A percentile compares a stretch with the other conserved stretches of the same genome.
Evolutionary conservation across 805 yeast genomes (phyloP).

Genomic region (Hanseniaspora osmophila): DNA sequence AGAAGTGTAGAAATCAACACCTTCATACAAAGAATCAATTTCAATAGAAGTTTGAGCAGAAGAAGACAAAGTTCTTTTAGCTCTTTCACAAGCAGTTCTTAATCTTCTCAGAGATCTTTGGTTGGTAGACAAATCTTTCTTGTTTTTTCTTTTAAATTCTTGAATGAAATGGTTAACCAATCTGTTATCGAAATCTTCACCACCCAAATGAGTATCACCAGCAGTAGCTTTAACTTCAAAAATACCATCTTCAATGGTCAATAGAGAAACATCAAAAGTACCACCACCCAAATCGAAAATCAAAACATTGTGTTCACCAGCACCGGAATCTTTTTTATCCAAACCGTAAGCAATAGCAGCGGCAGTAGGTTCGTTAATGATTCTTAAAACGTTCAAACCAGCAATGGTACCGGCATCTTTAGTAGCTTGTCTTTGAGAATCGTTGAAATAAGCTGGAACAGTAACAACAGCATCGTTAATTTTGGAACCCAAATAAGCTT

Average conservation of each 20-base stretch:
- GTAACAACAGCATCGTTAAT: constrained; percentile 90
- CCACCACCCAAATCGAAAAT: constrained; percentile 98
- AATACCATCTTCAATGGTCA: constrained; percentile 89
- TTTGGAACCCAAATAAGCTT: constrained; percentile 69
- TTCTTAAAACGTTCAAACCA: constrained; percentile 84
- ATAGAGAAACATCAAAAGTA: constrained; percentile 92
- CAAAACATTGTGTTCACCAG: constrained; percentile 73
- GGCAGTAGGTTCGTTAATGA: constrained; percentile 88
- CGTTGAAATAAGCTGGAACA: constrained; percentile 93
- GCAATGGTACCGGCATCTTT: constrained; percentile 94
- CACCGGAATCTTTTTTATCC: constrained; percentile 32
- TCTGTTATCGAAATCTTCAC: constrained; percentile 97
- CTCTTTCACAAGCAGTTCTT: constrained; percentile 98
- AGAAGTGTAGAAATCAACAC: constrained; percentile 94
- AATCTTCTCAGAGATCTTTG: constrained; percentile 97
- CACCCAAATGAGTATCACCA: constrained; percentile 83
- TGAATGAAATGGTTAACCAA: constrained; percentile 83
- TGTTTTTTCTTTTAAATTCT: constrained; percentile 96
- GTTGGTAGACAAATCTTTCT: constrained; percentile 83
- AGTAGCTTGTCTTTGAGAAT: constrained; percentile 94
- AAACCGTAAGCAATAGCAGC: constrained; percentile 99
- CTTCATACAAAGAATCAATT: constrained; percentile 92
- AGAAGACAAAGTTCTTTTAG: constrained; percentile 95
- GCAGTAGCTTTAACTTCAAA: constrained; percentile 92
- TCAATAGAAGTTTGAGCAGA: constrained; percentile 94